Percentiles rank a stretch among this genome's conserved stretches.
Evolutionary conservation across 768 basidiomycete genomes (phyloP).

Genomic region (Podaxis carcinomalis): DNA sequence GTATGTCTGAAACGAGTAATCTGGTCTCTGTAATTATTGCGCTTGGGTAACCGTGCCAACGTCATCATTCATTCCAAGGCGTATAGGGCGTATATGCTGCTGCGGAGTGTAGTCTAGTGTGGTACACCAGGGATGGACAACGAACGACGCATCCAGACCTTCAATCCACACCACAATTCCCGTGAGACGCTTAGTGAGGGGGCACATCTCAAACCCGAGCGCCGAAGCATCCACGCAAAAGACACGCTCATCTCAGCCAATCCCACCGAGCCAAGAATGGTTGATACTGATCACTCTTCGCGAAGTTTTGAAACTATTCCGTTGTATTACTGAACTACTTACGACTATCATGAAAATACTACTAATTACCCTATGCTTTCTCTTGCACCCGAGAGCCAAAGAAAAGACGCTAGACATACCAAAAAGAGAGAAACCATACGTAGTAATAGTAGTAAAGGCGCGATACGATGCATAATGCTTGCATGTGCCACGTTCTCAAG

Average conservation of each 20-base stretch:
- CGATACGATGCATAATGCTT: background rate
- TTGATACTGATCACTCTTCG: background rate
- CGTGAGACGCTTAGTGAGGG: background rate
- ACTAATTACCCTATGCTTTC: conserved; percentile 11
- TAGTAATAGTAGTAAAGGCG: conserved; percentile 4
- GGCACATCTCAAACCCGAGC: background rate
- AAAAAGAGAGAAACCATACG: conserved; percentile 1
- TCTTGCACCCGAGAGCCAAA: background rate
- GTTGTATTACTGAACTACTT: conserved; percentile 3
- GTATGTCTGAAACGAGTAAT: too few species aligned
- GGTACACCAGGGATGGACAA: too few species aligned
- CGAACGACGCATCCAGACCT: background rate
- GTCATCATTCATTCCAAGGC: too few species aligned
- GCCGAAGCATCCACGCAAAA: background rate
- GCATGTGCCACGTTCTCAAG: background rate
- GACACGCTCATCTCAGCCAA: background rate
- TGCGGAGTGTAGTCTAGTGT: too few species aligned
- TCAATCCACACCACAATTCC: background rate
- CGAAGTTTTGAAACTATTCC: background rate
- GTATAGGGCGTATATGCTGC: too few species aligned
- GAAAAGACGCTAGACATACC: background rate
- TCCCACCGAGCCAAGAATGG: background rate
- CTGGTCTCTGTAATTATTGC: too few species aligned
- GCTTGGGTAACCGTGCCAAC: too few species aligned
- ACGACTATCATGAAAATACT: conserved; percentile 1